phyloP scores from a whole-genome alignment of 805 yeast species.

The Blastobotrys peoriensis region DNA sequence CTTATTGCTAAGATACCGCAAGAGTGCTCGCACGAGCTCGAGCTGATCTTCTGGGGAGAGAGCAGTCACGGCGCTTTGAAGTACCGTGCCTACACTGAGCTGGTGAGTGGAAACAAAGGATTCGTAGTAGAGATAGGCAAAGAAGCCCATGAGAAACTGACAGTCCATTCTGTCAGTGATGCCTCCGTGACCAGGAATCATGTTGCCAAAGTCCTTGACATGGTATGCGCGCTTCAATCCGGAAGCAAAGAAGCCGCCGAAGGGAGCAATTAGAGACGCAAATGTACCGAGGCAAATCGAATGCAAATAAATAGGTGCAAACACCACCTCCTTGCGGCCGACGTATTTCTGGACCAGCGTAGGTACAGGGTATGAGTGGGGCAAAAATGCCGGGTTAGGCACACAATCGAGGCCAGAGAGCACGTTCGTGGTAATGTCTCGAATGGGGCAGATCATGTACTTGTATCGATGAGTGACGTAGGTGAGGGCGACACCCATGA shows the following conservation, averaged over 20 bases:
- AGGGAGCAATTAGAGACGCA: slow-evolving; percentile 96
- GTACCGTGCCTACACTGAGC: slow-evolving; percentile 58
- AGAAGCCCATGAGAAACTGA: slow-evolving; percentile 96
- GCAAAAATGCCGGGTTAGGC: slow-evolving; percentile 82
- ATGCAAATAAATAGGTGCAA: slow-evolving; percentile 89
- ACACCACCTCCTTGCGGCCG: slow-evolving; percentile 44
- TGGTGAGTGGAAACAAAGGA: slow-evolving; percentile 70
- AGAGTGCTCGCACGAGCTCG: slow-evolving; percentile 53
- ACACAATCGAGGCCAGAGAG: slow-evolving; percentile 66
- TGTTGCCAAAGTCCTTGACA: slow-evolving; percentile 95
- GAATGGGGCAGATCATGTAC: slow-evolving; percentile 87
- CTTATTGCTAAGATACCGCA: slow-evolving; percentile 41
- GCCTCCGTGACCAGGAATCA: slow-evolving; percentile 99
- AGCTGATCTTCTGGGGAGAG: slow-evolving; percentile 60
- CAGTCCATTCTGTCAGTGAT: slow-evolving; percentile 97
- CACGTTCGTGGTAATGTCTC: slow-evolving; percentile 48
- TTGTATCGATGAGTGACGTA: slow-evolving; percentile 56
- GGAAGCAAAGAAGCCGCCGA: slow-evolving; percentile 96
- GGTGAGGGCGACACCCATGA: slow-evolving; percentile 64
- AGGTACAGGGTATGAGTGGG: slow-evolving; percentile 68
- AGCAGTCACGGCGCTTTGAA: slow-evolving; percentile 71
- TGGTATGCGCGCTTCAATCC: slow-evolving; percentile 97
- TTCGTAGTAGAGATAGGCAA: slow-evolving; percentile 85
- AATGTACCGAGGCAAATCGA: slow-evolving; percentile 81
- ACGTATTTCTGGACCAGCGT: slow-evolving; percentile 51